Base-by-base conservation (phyloP, 1,284 basidiomycete genomes). In the Trichosporon sp. region DNA sequence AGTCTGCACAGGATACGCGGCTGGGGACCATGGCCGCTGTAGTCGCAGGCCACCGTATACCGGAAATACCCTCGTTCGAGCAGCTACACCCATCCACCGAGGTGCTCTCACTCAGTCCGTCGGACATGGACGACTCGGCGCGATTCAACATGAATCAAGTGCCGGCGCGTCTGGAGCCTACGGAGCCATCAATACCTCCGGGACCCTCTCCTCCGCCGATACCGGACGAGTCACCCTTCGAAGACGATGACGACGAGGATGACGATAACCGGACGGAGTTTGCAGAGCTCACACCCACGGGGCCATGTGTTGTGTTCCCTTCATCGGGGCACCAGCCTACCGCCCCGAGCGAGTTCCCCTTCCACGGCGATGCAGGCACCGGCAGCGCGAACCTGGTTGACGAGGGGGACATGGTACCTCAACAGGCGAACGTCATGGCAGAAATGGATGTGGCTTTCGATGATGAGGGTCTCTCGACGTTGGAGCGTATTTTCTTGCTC, bases 401-500 rank as follows among this genome's bases (percentile, higher is more conserved):
- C 70, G 81, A 82, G 69, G 80, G 81, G 0, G 81, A 83, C 68
- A 68, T 81, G 2, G 71, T 83, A 10, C 81, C 81, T 51, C 73
- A 12, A 16, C 31, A 63, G 72, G 72, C 14, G 59, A 74, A 48
- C 51, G 40, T 66, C 19, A 67, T 76, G 4, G 31, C 59, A 2
- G 77, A 78, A 16, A 77, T 81, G 74, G 82, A 84, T 51, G 79
- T 84, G 8, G 82, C 82, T 0, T 84, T 85, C 69, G 85, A 86
- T 77, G 82, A 86, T 77, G 92, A 95, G 78, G 88, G 90, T 70
- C 88, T 96, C 69, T 92, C 86, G 80, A 88, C 91, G 19, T 89
- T 97, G 38, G 96, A 99, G 85, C 91, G 92, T 78, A 97, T 98
- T 76, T 98, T 97, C 85, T 88, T 98, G 35, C 94, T 94, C 78